Percentiles rank a stretch among this genome's conserved stretches.
phyloP scores from a whole-genome alignment of 345 rosid genomes.

The Arabidopsis arenosa region DNA sequence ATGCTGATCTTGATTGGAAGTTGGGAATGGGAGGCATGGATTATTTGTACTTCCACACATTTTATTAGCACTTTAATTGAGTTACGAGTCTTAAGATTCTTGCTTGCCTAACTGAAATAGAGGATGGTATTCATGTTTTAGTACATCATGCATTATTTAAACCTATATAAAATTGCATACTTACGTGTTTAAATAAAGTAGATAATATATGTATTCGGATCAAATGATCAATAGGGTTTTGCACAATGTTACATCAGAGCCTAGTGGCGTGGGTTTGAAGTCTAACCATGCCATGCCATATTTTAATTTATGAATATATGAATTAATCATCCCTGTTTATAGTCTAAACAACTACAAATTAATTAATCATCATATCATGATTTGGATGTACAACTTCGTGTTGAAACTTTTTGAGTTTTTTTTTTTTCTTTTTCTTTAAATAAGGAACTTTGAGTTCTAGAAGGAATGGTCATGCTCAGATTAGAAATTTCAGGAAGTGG shows the following conservation, averaged over 20 bases:
- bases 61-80: neutral
- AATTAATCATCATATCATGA: neutral
- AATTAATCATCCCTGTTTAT: neutral
- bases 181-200: conserved; percentile 1
- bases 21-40: conserved; percentile 23
- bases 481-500: neutral
- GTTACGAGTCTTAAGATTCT: conserved; percentile 7
- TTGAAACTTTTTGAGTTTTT: no score
- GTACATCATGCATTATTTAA: neutral
- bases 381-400: neutral
- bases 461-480: neutral
- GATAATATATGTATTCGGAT: neutral
- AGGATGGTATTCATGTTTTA: neutral
- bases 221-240: neutral
- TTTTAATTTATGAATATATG: conserved; percentile 3
- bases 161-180: conserved; percentile 7
- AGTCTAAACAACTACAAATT: neutral
- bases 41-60: conserved; percentile 1
- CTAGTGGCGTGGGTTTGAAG: conserved; percentile 38
- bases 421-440: no score
- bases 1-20: conserved; percentile 19
- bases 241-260: conserved; percentile 18
- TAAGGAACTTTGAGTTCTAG: neutral
- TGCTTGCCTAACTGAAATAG: neutral
- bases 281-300: conserved; percentile 35